Base-by-base conservation (phyloP, 1,284 basidiomycete genomes). In the Dichomitus squalens region DNA sequence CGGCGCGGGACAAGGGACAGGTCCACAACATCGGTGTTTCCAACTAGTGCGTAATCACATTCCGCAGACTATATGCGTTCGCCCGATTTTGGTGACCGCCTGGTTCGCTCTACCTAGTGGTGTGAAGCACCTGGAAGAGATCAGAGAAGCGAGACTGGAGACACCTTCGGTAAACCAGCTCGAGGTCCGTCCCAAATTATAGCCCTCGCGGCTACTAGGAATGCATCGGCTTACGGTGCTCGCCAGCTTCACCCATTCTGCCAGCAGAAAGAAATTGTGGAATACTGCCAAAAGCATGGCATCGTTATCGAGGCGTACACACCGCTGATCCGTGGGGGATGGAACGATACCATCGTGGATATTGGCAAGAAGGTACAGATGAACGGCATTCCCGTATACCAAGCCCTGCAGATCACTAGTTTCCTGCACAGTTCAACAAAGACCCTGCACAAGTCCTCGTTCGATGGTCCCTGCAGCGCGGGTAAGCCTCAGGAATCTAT, bases 131-230 rank as follows among this genome's bases (percentile, higher is more conserved):
- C 78, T 96, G 6, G 81, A 92, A 67, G 87, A 92, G 68, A 85
- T 96, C 34, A 78, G 76, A 49, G 73, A 72, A 0, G 84, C 84
- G 0, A 86, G 86, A 6, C 74, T 80, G 41, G 80, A 84, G 64
- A 71, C 79, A 65, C 93, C 93, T 0, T 77, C 85, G 0, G 85
- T 95, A 47, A 94, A 95, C 72, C 93, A 96, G 69, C 84, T 95
- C 52, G 89, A 95, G 78, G 88, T 84, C 63, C 27, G 55, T 38
- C 21, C 12, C 3, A 2, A n/a, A 20, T 29, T 27, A 8, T 23
- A 16, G 6, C 29, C 29, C 29, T 31, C 29, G 50, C 33, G 18
- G 14, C 18, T n/a, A 25, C n/a, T 23, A 2, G 12, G 14, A 14
- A 1, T 2, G 11, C 14, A 4, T 23, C 16, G 16, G 25, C 12